phyloP scores from a whole-genome alignment of 2,329 filamentous ascomycete species.

The Diaporthe sp. region DNA sequence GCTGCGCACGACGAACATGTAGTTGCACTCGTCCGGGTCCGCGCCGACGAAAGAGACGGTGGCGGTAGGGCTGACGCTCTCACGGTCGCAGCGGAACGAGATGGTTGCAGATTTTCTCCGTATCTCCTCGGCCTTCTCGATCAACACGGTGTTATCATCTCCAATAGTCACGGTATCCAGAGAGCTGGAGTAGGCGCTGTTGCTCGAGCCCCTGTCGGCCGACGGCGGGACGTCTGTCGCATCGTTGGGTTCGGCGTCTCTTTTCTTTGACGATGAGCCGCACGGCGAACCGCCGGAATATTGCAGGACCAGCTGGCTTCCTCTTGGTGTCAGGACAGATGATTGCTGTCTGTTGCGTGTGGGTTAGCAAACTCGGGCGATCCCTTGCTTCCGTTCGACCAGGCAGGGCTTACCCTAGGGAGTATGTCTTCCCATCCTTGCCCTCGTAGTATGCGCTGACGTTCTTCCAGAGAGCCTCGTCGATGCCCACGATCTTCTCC shows the following conservation, averaged over 20 bases:
- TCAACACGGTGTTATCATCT: conserved; percentile 50
- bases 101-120: conserved; percentile 86
- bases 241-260: conserved; percentile 49
- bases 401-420: conserved; percentile 74
- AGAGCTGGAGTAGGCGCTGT: conserved; percentile 36
- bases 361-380: conserved; percentile 33
- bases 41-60: conserved; percentile 85
- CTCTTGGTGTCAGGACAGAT: conserved; percentile 69
- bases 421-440: conserved; percentile 73
- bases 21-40: conserved; percentile 91
- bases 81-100: conserved; percentile 92
- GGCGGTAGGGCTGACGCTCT: conserved; percentile 77
- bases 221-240: conserved; percentile 47
- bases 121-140: conserved; percentile 35
- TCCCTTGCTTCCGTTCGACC: neutral
- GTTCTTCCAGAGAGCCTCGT: conserved; percentile 75
- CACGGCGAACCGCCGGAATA: conserved; percentile 85
- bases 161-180: conserved; percentile 43
- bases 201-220: conserved; percentile 14
- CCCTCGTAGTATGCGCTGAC: conserved; percentile 83
- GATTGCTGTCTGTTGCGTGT: conserved; percentile 65
- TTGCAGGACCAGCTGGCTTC: conserved; percentile 82
- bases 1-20: conserved; percentile 94
- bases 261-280: conserved; percentile 62
- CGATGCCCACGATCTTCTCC: conserved; percentile 74